These are phyloP conservation scores for Pseudogymnoascus verrucosus DNA, from an alignment of 2,329 filamentous ascomycete species.

Conservation along the genomic window DNA sequence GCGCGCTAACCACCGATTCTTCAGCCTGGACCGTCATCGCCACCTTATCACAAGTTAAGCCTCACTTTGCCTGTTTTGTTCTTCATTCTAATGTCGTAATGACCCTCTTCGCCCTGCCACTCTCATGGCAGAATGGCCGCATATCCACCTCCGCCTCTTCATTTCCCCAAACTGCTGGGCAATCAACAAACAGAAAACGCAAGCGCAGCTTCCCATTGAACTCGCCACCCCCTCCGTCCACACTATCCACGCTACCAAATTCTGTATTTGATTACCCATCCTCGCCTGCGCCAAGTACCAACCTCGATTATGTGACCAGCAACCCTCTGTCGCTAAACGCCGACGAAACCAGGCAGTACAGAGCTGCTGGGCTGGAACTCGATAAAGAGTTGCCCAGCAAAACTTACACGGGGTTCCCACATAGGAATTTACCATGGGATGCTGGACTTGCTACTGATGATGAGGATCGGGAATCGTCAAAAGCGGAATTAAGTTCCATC, in stretches of 20 bases:
- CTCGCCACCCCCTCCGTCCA: conserved; percentile 11
- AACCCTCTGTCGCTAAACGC: conserved; percentile 50
- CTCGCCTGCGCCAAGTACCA: background rate
- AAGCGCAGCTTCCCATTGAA: conserved; percentile 14
- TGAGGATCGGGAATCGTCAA: conserved; percentile 1
- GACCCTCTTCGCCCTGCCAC: conserved; percentile 22
- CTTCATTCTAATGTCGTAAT: conserved; percentile 10
- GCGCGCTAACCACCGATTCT: background rate
- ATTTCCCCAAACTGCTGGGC: conserved; percentile 10
- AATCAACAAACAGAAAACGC: conserved; percentile 18
- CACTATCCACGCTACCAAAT: conserved; percentile 7
- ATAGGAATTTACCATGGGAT: conserved; percentile 33
- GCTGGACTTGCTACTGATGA: conserved; percentile 14
- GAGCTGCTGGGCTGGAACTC: conserved; percentile 43
- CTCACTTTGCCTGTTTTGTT: background rate
- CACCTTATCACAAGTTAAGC: background rate
- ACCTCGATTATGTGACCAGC: conserved; percentile 13
- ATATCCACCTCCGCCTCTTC: conserved; percentile 11
- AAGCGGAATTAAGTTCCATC: conserved; percentile 8
- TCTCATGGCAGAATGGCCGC: conserved; percentile 12
- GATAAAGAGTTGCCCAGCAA: conserved; percentile 36
- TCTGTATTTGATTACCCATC: background rate
- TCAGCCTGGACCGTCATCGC: background rate
- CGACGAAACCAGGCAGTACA: conserved; percentile 43
- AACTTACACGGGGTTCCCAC: conserved; percentile 41